Evolutionary conservation across 306 rosid genomes (phyloP), one percentile per base, ranked within the genome.

Genomic region (Trifolium subterraneum): DNA sequence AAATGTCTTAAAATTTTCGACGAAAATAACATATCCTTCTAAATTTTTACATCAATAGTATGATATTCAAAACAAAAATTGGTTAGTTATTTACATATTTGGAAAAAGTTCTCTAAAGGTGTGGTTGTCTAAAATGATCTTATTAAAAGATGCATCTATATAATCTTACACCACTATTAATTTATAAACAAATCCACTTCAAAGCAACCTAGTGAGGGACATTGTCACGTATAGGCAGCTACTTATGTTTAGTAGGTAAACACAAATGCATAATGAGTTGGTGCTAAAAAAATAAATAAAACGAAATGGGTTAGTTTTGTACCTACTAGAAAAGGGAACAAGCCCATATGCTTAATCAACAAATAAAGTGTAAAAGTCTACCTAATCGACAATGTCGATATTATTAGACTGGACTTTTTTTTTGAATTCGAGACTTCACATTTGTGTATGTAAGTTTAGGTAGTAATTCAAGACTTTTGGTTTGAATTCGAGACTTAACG

Each of bases 291-390:
- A 56, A 44, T 64, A 18, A 56, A 35, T 64, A 65, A 68, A 74
- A 65, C 14, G 51, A 74, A 71, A 76, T 67, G 72, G 64, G 33
- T 38, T 64, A 68, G 74, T 81, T 86, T 71, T 83, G 51, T 63
- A 80, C 66, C 72, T 52, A 60, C 56, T 56, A 56, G 69, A 42
- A 77, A 70, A 56, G 76, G 86, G 1, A 82, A 82, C 80, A 80
- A 18, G 20, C 60, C n/a, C 88, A 83, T 81, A 76, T 79, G 85
- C 48, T 35, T 35, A 16, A 9, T 50, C 7, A 50, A 50, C 16
- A n/a, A n/a, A 16, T 50, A 50, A 48, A 48, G 56, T 50, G 25
- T 22, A 22, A 22, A 6, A 4, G 33, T 29, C 33, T 29, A 29
- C 0, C 33, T 29, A 29, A 29, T 4, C 4, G 7, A 29, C 5